Percentiles rank a stretch among this genome's conserved stretches.
phyloP scores from a whole-genome alignment of 495 filamentous ascomycete species.

The Endocarpon pusillum region DNA sequence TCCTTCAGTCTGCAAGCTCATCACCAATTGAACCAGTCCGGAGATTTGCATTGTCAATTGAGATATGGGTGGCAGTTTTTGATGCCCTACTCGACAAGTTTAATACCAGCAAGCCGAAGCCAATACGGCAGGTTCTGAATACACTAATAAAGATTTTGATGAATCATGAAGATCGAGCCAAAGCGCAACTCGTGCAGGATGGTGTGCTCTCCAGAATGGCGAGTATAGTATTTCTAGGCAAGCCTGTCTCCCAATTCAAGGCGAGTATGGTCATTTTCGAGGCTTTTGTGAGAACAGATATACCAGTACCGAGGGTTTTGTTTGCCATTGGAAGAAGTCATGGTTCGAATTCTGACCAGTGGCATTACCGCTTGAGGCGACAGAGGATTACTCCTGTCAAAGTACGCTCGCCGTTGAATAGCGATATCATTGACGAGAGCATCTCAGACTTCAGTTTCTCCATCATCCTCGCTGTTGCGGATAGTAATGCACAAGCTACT shows the following conservation, averaged over 20 bases:
- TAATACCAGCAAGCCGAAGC: constrained; percentile 55
- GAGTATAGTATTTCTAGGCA: constrained; percentile 22
- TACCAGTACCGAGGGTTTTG: too few relatives aligned
- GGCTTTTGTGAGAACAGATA: constrained; percentile 23
- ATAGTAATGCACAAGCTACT: too few relatives aligned
- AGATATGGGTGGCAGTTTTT: constrained; percentile 42
- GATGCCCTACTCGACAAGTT: constrained; percentile 56
- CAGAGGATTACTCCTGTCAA: too few relatives aligned
- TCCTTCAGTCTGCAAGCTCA: constrained; percentile 25
- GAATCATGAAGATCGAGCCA: constrained; percentile 26
- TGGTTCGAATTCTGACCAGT: too few relatives aligned
- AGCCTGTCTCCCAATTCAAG: constrained; percentile 25
- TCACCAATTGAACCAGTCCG: constrained; percentile 20
- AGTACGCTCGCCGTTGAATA: too few relatives aligned
- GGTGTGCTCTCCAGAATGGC: constrained; percentile 16
- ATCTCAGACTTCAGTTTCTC: too few relatives aligned
- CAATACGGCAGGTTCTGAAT: constrained; percentile 55
- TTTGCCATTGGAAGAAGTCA: too few relatives aligned
- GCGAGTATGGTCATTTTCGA: constrained; percentile 25
- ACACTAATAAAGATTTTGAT: constrained; percentile 34
- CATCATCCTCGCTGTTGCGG: too few relatives aligned
- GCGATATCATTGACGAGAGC: too few relatives aligned
- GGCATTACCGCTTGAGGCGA: too few relatives aligned
- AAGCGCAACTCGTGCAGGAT: constrained; percentile 8
- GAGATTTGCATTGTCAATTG: constrained; percentile 27